Percentiles rank a stretch among this genome's conserved stretches.
Evolutionary conservation across 148 eudicot genomes (phyloP).

Genomic region (Rheum nobile): DNA sequence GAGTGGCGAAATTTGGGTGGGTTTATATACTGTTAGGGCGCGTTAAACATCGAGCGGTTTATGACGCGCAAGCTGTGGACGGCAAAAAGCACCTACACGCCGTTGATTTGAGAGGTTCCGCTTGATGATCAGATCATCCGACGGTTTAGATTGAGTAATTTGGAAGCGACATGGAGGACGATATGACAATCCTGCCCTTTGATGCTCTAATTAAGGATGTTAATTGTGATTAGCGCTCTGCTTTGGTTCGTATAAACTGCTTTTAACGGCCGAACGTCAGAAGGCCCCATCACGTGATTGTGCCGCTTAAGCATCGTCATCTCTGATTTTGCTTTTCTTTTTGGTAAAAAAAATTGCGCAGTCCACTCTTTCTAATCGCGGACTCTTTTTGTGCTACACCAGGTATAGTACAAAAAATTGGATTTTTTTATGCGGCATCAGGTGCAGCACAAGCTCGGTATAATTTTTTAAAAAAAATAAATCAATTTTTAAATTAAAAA

Average conservation of each 20-base stretch:
- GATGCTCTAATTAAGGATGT: neutral
- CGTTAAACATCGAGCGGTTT: conserved; percentile 2
- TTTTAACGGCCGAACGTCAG: neutral
- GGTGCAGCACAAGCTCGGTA: no score
- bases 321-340: neutral
- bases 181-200: neutral
- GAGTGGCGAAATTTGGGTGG: conserved; percentile 1
- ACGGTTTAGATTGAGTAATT: neutral
- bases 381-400: no score
- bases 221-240: conserved; percentile 5
- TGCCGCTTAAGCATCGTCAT: neutral
- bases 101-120: neutral
- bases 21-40: conserved; percentile 5
- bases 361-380: no score
- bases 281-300: neutral
- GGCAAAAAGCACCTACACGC: neutral
- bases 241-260: neutral
- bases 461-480: no score
- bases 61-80: neutral
- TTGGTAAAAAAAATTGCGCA: no score
- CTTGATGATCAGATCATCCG: neutral
- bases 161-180: neutral
- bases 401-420: no score
- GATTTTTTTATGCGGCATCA: no score
- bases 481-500: no score